phyloP scores from a whole-genome alignment of 2,329 filamentous ascomycete genomes.

The Didymella sp. region DNA sequence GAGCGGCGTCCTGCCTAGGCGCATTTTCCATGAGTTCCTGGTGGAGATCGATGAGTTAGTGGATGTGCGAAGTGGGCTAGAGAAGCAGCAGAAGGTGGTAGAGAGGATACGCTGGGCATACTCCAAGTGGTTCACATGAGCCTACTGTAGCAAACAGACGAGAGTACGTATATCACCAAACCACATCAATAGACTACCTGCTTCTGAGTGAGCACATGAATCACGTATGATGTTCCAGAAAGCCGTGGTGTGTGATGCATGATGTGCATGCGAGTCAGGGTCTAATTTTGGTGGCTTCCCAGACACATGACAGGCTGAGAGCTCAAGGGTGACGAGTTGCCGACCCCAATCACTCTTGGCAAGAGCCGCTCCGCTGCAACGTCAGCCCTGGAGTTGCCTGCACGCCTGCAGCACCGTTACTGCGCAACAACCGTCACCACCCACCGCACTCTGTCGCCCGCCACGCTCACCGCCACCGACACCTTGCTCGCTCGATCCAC shows the following conservation, averaged over 20 bases:
- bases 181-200: neutral
- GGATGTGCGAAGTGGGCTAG: slow-evolving; percentile 77
- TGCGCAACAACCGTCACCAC: slow-evolving; percentile 9
- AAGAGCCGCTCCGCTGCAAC: neutral
- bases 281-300: neutral
- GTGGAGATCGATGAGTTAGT: slow-evolving; percentile 87
- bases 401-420: slow-evolving; percentile 11
- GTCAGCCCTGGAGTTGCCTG: slow-evolving; percentile 14
- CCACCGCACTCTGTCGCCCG: neutral
- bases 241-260: neutral
- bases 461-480: slow-evolving; percentile 3
- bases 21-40: slow-evolving; percentile 82
- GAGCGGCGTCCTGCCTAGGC: slow-evolving; percentile 70
- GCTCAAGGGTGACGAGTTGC: neutral
- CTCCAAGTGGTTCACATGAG: slow-evolving; percentile 68
- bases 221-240: neutral
- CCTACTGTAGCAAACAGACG: neutral
- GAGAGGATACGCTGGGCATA: slow-evolving; percentile 92
- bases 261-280: neutral
- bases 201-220: neutral
- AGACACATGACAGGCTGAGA: slow-evolving; percentile 5
- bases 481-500: neutral
- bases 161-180: neutral
- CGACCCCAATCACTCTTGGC: neutral
- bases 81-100: slow-evolving; percentile 78